Percentiles rank a stretch among this genome's conserved stretches.
phyloP scores from a whole-genome alignment of 305 asterid genomes.

The Fraxinus velutina region DNA sequence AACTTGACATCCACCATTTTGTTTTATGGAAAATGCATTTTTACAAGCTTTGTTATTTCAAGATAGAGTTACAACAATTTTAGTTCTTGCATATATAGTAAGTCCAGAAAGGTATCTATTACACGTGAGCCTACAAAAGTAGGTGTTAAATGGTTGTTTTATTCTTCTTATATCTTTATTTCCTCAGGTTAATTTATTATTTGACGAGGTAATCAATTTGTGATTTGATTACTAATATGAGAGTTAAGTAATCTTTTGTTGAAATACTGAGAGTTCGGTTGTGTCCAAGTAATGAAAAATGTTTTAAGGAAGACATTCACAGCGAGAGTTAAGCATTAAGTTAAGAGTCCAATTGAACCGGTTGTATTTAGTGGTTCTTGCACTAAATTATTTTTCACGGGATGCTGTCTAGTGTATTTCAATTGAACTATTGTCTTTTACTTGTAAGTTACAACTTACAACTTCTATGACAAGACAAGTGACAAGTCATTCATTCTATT shows the following conservation, averaged over 20 bases:
- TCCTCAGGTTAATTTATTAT: neutral
- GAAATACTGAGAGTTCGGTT: neutral
- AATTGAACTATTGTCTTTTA: neutral
- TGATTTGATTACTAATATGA: neutral
- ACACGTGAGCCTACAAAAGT: neutral
- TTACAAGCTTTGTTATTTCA: neutral
- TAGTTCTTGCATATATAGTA: neutral
- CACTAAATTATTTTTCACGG: neutral
- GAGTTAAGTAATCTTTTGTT: neutral
- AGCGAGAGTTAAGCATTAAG: neutral
- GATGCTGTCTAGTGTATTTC: neutral
- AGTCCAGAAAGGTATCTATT: neutral
- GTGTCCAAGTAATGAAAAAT: neutral
- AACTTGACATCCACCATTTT: neutral
- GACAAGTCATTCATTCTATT: neutral
- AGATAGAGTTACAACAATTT: neutral
- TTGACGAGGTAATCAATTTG: neutral
- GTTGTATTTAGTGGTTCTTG: neutral
- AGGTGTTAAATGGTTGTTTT: neutral
- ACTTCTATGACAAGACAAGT: neutral
- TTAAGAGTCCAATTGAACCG: neutral
- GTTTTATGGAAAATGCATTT: neutral
- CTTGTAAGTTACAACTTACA: neutral
- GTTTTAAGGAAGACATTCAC: neutral
- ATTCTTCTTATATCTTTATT: neutral